Base-by-base conservation (phyloP, 1,139 yeast genomes). In the Suhomyces maxii region DNA sequence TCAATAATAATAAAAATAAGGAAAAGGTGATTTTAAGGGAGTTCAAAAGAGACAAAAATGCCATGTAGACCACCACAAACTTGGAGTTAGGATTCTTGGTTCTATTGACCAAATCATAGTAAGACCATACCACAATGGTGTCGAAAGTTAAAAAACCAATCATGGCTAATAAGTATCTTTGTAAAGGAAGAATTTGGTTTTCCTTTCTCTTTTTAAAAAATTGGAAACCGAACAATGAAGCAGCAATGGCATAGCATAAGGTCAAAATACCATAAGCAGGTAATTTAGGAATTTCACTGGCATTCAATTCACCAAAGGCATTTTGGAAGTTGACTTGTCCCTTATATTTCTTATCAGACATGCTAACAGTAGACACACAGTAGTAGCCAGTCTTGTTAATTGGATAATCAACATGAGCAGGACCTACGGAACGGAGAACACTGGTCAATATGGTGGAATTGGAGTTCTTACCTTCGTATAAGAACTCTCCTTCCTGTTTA, bases 211-310 rank as follows among this genome's bases (percentile, higher is more conserved):
- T 91, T 60, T 84, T 88, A 73, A 84, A 84, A 62, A 89, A 89
- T 53, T 89, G 89, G 70, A 89, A 91, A 32, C 89, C 84, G 74
- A 90, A 95, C 49, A 88, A 74, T 9, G 89, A 84, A 60, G 90
- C 76, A 6, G 90, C 84, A 39, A 89, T 85, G 11, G 87, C 89
- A 62, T 93, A 95, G 41, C 88, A 83, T 43, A 93, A 73, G 1
- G 97, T 89, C 56, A 91, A 75, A 26, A 88, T 80, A 1, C 97
- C 98, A 63, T 89, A 95, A 34, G 91, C 82, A 6, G 96, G 90
- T 53, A 93, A 76, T 60, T 91, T 89, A 26, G 98, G 97, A 53
- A 89, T 86, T 64, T 93, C 96, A 43, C 93, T 76, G 6, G 96
- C 99, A 35, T 95, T 81, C 50, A 93, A 73, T 52, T 88, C 81